These are phyloP conservation scores for Ustilago tritici DNA, from an alignment of 1,284 basidiomycete genomes.

Conservation along the genomic window DNA sequence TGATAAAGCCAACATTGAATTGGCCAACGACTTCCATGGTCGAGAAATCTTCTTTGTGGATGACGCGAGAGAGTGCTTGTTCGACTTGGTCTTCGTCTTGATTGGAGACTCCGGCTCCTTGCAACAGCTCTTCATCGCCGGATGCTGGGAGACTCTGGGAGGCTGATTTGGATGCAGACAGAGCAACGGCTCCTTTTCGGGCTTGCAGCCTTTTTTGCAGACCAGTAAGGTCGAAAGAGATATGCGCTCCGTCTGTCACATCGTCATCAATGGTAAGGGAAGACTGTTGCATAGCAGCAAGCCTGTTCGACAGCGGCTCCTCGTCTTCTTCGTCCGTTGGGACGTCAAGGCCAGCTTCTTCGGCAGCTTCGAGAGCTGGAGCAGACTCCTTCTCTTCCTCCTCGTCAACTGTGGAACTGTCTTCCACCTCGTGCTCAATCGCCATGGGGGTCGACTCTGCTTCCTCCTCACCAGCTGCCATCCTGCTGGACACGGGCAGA, in stretches of 20 bases:
- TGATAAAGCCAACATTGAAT: slow-evolving; percentile 96
- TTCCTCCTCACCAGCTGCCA: slow-evolving; percentile 19
- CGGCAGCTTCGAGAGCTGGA: neutral
- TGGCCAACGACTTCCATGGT: slow-evolving; percentile 89
- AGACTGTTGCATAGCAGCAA: slow-evolving; percentile 3
- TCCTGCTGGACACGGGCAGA: slow-evolving; percentile 17
- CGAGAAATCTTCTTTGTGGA: slow-evolving; percentile 87
- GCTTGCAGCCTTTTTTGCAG: slow-evolving; percentile 14
- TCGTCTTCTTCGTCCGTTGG: neutral
- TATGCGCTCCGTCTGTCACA: neutral
- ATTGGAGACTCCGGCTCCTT: slow-evolving; percentile 76
- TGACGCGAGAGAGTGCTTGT: slow-evolving; percentile 83
- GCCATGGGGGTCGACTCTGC: slow-evolving; percentile 15
- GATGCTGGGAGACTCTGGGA: slow-evolving; percentile 10
- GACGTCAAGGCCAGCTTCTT: neutral
- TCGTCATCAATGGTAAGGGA: neutral
- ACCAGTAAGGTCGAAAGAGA: slow-evolving; percentile 12
- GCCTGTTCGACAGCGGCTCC: slow-evolving; percentile 16
- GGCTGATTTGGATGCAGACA: neutral
- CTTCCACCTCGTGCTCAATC: neutral
- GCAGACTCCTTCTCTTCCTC: neutral
- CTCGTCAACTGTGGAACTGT: slow-evolving; percentile 9
- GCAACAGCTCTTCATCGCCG: slow-evolving; percentile 46
- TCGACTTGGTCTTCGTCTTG: slow-evolving; percentile 76
- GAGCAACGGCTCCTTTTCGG: slow-evolving; percentile 15